These are phyloP conservation scores for Penicillium sp. DNA, from an alignment of 2,329 filamentous ascomycete genomes.

Conservation along the genomic window DNA sequence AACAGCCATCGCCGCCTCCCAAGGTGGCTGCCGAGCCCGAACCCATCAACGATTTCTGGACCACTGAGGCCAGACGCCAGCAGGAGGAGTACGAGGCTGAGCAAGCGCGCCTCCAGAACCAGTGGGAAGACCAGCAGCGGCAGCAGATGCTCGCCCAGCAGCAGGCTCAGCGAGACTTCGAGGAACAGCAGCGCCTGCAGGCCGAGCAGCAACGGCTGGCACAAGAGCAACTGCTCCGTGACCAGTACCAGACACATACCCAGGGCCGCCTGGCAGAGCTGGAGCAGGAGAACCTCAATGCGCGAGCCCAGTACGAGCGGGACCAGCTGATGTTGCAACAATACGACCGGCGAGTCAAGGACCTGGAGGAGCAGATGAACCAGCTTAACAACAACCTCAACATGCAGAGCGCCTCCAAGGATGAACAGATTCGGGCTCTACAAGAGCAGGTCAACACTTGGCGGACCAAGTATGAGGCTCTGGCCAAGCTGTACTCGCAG, in stretches of 20 bases:
- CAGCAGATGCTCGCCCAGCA: conserved; percentile 79
- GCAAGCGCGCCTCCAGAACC: conserved; percentile 81
- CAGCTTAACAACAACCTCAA: conserved; percentile 80
- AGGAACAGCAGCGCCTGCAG: conserved; percentile 85
- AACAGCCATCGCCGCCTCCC: conserved; percentile 68
- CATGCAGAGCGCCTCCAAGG: conserved; percentile 82
- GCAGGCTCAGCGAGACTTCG: conserved; percentile 90
- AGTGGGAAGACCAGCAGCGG: conserved; percentile 76
- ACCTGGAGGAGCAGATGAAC: conserved; percentile 79
- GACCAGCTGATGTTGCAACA: conserved; percentile 96
- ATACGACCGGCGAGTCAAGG: conserved; percentile 92
- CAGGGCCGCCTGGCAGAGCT: conserved; percentile 94
- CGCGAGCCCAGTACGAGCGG: conserved; percentile 91
- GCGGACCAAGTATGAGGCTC: conserved; percentile 92
- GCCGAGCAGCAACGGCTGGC: conserved; percentile 87
- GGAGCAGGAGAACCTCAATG: conserved; percentile 91
- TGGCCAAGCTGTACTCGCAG: conserved; percentile 96
- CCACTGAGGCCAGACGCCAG: conserved; percentile 83
- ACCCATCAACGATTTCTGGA: conserved; percentile 98
- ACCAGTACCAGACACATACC: conserved; percentile 90
- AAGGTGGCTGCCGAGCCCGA: conserved; percentile 74
- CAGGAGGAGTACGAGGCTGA: conserved; percentile 95
- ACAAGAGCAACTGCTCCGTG: conserved; percentile 81
- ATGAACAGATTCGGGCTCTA: conserved; percentile 87
- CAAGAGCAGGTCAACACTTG: conserved; percentile 98